Evolutionary conservation across 1,284 basidiomycete genomes (phyloP).

Genomic region (Tilletia caries): DNA sequence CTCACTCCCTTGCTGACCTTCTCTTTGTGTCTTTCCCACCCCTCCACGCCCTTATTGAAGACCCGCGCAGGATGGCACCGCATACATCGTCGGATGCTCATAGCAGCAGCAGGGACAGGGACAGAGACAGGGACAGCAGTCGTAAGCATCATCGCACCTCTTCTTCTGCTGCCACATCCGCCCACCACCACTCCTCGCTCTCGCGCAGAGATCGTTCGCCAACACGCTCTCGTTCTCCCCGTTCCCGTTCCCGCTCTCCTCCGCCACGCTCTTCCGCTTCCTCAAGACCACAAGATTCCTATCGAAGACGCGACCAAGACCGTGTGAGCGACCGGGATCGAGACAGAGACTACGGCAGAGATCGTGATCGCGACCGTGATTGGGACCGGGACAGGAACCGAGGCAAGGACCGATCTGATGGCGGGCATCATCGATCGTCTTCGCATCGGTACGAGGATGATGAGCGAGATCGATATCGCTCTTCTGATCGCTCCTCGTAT

Average conservation of each 20-base stretch:
- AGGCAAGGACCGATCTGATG: slow-evolving; percentile 18
- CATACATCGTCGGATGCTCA: not conserved
- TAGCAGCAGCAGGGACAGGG: not conserved
- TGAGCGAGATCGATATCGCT: not conserved
- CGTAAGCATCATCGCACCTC: slow-evolving; percentile 37
- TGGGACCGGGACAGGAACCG: slow-evolving; percentile 23
- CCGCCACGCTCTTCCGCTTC: not conserved
- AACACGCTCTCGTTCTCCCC: not conserved
- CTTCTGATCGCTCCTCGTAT: not conserved
- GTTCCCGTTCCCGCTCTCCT: slow-evolving; percentile 4
- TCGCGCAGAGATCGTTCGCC: slow-evolving; percentile 25
- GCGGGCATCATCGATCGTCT: slow-evolving; percentile 8
- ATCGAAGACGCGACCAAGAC: not conserved
- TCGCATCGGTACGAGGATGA: slow-evolving; percentile 10
- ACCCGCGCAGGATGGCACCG: not conserved
- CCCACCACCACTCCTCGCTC: slow-evolving; percentile 21
- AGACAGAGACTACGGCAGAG: slow-evolving; percentile 14
- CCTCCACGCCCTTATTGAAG: not conserved
- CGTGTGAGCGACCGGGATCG: slow-evolving; percentile 7
- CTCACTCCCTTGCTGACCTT: too few relatives aligned
- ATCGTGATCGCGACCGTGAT: slow-evolving; percentile 17
- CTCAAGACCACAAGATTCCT: not conserved
- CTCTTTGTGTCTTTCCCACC: too few relatives aligned
- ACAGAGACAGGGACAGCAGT: slow-evolving; percentile 17
- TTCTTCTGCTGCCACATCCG: slow-evolving; percentile 33